Conservation (phyloP, 495 filamentous ascomycete genomes). For the Rusavskia elegans region DNA sequence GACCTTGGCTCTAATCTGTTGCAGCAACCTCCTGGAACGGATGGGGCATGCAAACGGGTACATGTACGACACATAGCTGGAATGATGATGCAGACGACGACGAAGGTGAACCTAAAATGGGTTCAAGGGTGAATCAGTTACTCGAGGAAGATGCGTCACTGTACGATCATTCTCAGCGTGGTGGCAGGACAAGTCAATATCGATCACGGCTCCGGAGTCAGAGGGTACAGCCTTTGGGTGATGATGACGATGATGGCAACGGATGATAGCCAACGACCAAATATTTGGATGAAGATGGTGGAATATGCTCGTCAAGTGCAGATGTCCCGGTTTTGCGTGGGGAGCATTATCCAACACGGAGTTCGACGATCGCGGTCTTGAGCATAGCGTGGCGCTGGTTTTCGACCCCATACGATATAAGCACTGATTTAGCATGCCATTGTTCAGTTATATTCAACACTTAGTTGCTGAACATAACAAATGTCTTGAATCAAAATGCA, state of each 20-base stretch:
- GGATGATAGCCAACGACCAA: neutral
- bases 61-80: constrained; percentile 62
- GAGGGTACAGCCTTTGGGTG: constrained; percentile 4
- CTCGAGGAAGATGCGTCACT: constrained; percentile 21
- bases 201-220: constrained; percentile 11
- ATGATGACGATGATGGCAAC: constrained; percentile 10
- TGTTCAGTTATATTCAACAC: no score
- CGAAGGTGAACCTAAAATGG: constrained; percentile 48
- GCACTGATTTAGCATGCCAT: no score
- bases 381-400: no score
- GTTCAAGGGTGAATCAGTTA: constrained; percentile 35
- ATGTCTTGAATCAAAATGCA: no score
- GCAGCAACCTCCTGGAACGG: constrained; percentile 71
- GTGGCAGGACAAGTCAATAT: neutral
- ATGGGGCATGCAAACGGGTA: constrained; percentile 49
- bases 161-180: constrained; percentile 7
- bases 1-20: neutral
- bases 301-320: neutral
- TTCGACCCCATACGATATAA: no score
- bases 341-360: no score
- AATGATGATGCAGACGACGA: constrained; percentile 40
- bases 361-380: no score
- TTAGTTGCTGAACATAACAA: no score
- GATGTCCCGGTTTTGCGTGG: no score
- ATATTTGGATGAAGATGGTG: neutral